A percentile compares a stretch with the other conserved stretches of the same genome.
These are phyloP conservation scores for Allium fistulosum DNA, from an alignment of 106 monocot species.

Conservation along the genomic window DNA sequence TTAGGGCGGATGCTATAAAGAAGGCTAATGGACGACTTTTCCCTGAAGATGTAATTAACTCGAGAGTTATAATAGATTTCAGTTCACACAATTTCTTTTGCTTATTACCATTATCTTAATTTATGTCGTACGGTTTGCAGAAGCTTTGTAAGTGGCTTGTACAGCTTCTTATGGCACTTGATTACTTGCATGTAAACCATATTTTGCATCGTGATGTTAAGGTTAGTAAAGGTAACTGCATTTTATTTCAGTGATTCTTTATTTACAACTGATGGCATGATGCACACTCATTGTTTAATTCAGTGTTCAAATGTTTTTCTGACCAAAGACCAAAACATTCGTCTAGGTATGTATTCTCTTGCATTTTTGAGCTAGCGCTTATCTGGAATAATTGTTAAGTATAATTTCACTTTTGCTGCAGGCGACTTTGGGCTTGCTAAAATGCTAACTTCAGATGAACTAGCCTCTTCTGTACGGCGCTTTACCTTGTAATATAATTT, in stretches of 20 bases:
- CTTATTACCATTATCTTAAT: conserved; percentile 1
- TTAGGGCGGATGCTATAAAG: conserved; percentile 90
- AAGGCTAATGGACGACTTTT: conserved; percentile 84
- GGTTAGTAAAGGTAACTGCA: conserved; percentile 25
- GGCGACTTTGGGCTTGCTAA: conserved; percentile 99
- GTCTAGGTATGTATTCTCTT: conserved; percentile 56
- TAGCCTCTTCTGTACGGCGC: conserved; percentile 82
- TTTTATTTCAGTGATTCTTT: not conserved
- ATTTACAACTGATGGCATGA: conserved; percentile 2
- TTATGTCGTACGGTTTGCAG: conserved; percentile 17
- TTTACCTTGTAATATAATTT: conserved; percentile 1
- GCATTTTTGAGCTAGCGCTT: not conserved
- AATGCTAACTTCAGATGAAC: conserved; percentile 90
- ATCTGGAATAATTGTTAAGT: not conserved
- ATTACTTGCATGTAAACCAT: conserved; percentile 90
- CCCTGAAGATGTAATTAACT: conserved; percentile 65
- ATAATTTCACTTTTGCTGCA: conserved; percentile 18
- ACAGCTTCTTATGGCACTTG: conserved; percentile 96
- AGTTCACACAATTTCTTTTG: not conserved
- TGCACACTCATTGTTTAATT: conserved; percentile 4
- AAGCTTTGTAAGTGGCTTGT: conserved; percentile 99
- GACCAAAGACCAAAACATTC: conserved; percentile 71
- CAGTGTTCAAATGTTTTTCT: conserved; percentile 99
- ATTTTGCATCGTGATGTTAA: conserved; percentile 99
- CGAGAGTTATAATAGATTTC: not conserved